Evolutionary conservation across 2,329 filamentous ascomycete genomes (phyloP).

Genomic region (Aureobasidium mangrovei): DNA sequence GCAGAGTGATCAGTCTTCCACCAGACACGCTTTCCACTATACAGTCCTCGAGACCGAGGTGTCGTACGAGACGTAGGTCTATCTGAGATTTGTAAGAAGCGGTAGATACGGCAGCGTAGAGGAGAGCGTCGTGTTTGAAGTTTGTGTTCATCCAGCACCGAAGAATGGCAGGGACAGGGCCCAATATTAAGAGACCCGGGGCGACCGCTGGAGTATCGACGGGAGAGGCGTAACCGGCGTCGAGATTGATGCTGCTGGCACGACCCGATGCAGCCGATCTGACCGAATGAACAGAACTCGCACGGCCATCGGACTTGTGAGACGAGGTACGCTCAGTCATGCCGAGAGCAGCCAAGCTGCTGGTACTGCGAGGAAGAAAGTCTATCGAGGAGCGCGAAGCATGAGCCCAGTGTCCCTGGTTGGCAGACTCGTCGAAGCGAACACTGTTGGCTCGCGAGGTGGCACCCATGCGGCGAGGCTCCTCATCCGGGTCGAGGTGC

Average conservation of each 20-base stretch:
- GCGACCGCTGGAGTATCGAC: slow-evolving; percentile 66
- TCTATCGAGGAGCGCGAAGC: slow-evolving; percentile 75
- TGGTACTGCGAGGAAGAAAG: slow-evolving; percentile 62
- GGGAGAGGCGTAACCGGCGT: slow-evolving; percentile 64
- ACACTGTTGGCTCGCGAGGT: slow-evolving; percentile 94
- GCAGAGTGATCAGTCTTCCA: slow-evolving; percentile 63
- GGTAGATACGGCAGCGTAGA: slow-evolving; percentile 88
- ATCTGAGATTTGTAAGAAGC: slow-evolving; percentile 85
- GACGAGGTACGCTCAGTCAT: slow-evolving; percentile 88
- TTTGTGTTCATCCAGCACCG: slow-evolving; percentile 89
- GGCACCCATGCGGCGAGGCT: slow-evolving; percentile 73
- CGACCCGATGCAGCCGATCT: slow-evolving; percentile 69
- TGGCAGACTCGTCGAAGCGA: slow-evolving; percentile 90
- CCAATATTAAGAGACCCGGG: slow-evolving; percentile 74
- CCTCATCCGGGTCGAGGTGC: slow-evolving; percentile 79
- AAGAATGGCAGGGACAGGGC: slow-evolving; percentile 86
- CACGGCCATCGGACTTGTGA: slow-evolving; percentile 90
- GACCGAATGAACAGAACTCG: slow-evolving; percentile 77
- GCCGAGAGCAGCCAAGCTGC: slow-evolving; percentile 66
- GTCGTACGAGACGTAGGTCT: slow-evolving; percentile 63
- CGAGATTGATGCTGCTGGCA: slow-evolving; percentile 80
- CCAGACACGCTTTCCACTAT: slow-evolving; percentile 33
- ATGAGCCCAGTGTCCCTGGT: slow-evolving; percentile 84
- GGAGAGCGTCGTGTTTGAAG: slow-evolving; percentile 78
- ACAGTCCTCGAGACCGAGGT: slow-evolving; percentile 60